These are phyloP conservation scores for Clitopilus passeckerianus DNA, from an alignment of 768 basidiomycete species.

Conservation along the genomic window DNA sequence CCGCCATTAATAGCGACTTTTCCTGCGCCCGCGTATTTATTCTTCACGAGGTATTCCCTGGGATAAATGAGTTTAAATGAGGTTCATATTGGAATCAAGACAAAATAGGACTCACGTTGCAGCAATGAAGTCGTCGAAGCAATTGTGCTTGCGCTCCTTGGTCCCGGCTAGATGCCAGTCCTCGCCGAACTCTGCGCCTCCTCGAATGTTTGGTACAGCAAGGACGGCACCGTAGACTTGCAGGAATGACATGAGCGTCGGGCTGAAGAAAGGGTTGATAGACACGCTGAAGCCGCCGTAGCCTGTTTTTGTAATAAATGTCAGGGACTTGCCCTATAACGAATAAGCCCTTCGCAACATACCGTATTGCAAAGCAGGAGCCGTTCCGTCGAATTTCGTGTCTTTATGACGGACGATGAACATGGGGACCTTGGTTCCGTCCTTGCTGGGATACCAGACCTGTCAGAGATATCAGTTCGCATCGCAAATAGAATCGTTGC, in stretches of 20 bases:
- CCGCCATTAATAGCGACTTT: slow-evolving; percentile 77
- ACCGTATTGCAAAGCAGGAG: slow-evolving; percentile 78
- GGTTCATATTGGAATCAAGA: neutral
- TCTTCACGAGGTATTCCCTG: slow-evolving; percentile 68
- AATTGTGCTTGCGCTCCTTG: slow-evolving; percentile 69
- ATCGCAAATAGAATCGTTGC: neutral
- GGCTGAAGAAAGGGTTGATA: slow-evolving; percentile 68
- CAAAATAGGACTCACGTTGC: slow-evolving; percentile 52
- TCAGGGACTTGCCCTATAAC: no score
- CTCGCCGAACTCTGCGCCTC: slow-evolving; percentile 78
- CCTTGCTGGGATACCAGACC: slow-evolving; percentile 79
- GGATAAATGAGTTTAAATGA: slow-evolving; percentile 2
- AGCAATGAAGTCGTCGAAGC: slow-evolving; percentile 80
- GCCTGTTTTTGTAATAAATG: slow-evolving; percentile 28
- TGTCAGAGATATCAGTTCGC: slow-evolving; percentile 12
- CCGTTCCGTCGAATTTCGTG: slow-evolving; percentile 67
- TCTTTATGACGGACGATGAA: slow-evolving; percentile 75
- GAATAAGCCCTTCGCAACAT: slow-evolving; percentile 4
- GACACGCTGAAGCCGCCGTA: slow-evolving; percentile 81
- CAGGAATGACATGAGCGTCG: slow-evolving; percentile 67
- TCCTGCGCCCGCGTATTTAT: slow-evolving; percentile 61
- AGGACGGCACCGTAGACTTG: slow-evolving; percentile 65
- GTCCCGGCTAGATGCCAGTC: slow-evolving; percentile 78
- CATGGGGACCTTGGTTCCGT: slow-evolving; percentile 81
- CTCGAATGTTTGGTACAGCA: slow-evolving; percentile 56